Evolutionary conservation across 257 asterid genomes (phyloP).

Genomic region (Solanum medicagineum): DNA sequence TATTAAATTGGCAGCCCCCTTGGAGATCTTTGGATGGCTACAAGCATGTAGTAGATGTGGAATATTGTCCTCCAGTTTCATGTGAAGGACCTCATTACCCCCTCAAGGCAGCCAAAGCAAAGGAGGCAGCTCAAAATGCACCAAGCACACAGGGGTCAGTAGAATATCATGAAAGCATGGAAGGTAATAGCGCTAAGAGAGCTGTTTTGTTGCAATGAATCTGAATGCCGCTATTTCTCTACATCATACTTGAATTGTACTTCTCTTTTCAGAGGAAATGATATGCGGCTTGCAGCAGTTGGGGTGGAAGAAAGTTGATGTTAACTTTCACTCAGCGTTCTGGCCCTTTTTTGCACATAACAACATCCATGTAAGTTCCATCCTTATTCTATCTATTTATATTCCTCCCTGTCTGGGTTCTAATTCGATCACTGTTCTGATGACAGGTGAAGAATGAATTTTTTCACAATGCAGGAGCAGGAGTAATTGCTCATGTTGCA

Average conservation of each 20-base stretch:
- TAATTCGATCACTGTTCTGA: neutral
- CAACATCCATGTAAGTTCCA: conserved; percentile 53
- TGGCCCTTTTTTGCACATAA: conserved; percentile 92
- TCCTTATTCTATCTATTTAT: neutral
- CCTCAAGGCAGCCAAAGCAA: conserved; percentile 78
- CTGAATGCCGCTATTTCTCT: neutral
- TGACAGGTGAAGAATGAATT: conserved; percentile 76
- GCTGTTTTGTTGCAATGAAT: neutral
- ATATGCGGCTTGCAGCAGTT: conserved; percentile 71
- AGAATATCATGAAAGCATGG: conserved; percentile 76
- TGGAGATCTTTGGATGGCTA: conserved; percentile 78
- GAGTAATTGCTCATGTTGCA: conserved; percentile 83
- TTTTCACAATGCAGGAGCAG: conserved; percentile 81
- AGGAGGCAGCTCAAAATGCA: conserved; percentile 72
- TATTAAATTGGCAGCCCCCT: conserved; percentile 38
- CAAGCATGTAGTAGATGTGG: conserved; percentile 68
- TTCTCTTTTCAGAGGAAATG: conserved; percentile 58
- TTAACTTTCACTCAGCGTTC: conserved; percentile 64
- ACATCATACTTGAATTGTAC: neutral
- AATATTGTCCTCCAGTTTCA: conserved; percentile 58
- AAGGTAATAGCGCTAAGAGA: conserved; percentile 31
- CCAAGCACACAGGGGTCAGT: conserved; percentile 35
- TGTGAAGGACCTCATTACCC: conserved; percentile 54
- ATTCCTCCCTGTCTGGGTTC: neutral
- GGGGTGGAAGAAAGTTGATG: conserved; percentile 83